Conservation (phyloP, 129 eudicot species). For the Artemisia annua region DNA sequence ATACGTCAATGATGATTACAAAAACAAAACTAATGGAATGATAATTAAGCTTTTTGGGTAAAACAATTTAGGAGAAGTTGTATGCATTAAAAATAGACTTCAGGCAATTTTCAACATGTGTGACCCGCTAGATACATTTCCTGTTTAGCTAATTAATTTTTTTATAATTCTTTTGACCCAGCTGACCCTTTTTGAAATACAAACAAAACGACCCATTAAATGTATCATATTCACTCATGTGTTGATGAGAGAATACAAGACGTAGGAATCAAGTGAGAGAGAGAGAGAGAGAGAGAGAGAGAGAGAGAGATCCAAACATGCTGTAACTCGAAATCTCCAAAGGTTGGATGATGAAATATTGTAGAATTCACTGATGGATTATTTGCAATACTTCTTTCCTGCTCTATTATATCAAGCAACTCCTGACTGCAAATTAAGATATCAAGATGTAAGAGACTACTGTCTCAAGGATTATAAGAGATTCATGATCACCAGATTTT, state of each 20-base stretch:
- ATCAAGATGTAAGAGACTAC: conserved; percentile 18
- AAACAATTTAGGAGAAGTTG: background rate
- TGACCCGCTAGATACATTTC: background rate
- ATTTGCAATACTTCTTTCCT: conserved; percentile 65
- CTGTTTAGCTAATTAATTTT: background rate
- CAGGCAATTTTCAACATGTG: background rate
- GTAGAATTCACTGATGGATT: conserved; percentile 73
- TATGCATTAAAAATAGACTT: background rate
- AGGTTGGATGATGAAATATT: conserved; percentile 93
- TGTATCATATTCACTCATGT: background rate
- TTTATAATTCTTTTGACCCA: background rate
- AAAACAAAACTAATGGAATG: no score
- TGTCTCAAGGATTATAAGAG: background rate
- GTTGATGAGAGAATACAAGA: background rate
- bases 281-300: background rate
- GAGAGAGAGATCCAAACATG: conserved; percentile 49
- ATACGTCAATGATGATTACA: no score
- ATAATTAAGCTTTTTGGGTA: no score
- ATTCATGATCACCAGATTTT: background rate
- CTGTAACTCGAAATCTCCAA: conserved; percentile 91
- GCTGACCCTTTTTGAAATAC: background rate
- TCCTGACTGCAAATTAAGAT: conserved; percentile 74
- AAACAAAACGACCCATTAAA: background rate
- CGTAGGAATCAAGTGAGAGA: background rate
- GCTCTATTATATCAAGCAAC: conserved; percentile 83